Conservation (phyloP, 108 stramenopile genomes). For the Skeletonema menzelii region DNA sequence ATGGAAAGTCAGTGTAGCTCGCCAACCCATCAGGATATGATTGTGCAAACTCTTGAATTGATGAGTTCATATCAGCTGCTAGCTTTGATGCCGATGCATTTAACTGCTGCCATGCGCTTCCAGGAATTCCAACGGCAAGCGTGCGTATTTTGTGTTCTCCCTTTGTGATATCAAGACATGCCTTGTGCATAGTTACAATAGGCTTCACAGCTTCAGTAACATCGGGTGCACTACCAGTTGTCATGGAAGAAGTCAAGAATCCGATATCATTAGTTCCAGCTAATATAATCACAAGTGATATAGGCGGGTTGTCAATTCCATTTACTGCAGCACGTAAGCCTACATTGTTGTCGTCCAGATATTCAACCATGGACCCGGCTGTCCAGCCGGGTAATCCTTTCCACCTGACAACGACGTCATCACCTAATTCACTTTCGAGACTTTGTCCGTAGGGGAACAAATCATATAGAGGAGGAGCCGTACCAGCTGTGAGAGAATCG, state of each 20-base stretch:
- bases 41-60: conserved; percentile 37
- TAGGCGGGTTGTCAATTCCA: conserved; percentile 40
- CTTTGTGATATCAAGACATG: conserved; percentile 34
- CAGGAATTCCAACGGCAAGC: conserved; percentile 69
- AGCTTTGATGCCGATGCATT: conserved; percentile 28
- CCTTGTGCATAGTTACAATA: conserved; percentile 41
- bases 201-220: conserved; percentile 14
- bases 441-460: conserved; percentile 65
- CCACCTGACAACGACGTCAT: conserved; percentile 49
- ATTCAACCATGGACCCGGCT: conserved; percentile 51
- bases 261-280: conserved; percentile 80
- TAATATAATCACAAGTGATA: conserved; percentile 57
- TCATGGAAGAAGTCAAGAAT: conserved; percentile 35
- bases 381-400: conserved; percentile 77
- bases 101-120: conserved; percentile 60
- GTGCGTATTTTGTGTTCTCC: conserved; percentile 38
- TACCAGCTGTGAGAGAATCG: conserved; percentile 79
- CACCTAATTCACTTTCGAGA: conserved; percentile 54
- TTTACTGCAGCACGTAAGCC: conserved; percentile 46
- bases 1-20: conserved; percentile 59
- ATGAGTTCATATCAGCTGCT: conserved; percentile 46
- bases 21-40: conserved; percentile 13
- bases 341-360: conserved; percentile 19
- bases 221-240: neutral
- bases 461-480: conserved; percentile 45